A percentile compares a stretch with the other conserved stretches of the same genome.
These are phyloP conservation scores for Rosa lucieae DNA, from an alignment of 306 rosid species.

Conservation along the genomic window DNA sequence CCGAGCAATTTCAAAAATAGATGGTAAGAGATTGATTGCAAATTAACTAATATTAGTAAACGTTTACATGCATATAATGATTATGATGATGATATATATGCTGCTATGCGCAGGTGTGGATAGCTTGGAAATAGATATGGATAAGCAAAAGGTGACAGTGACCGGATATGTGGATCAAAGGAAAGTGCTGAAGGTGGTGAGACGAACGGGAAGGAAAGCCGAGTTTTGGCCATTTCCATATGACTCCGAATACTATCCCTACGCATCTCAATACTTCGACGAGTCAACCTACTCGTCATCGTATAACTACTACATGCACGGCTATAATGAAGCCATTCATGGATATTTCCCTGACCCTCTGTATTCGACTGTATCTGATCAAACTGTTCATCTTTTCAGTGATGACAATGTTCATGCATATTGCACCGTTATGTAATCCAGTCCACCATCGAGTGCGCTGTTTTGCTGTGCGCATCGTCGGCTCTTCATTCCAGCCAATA, in stretches of 20 bases:
- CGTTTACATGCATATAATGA: background rate
- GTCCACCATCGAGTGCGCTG: background rate
- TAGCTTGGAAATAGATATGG: constrained; percentile 75
- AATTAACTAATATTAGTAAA: background rate
- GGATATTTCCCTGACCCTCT: constrained; percentile 70
- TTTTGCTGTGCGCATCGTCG: too few relatives aligned
- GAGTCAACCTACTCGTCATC: constrained; percentile 58
- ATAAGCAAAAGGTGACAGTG: constrained; percentile 63
- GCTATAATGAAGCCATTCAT: constrained; percentile 52
- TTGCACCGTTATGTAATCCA: constrained; percentile 59
- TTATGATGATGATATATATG: background rate
- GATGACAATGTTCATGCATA: constrained; percentile 78
- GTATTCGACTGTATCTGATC: constrained; percentile 53
- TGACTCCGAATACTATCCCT: constrained; percentile 63
- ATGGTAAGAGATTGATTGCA: constrained; percentile 40
- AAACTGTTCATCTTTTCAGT: constrained; percentile 66
- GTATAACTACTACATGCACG: constrained; percentile 67
- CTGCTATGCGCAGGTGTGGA: constrained; percentile 53
- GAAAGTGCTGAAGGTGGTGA: constrained; percentile 55
- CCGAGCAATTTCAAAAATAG: constrained; percentile 63
- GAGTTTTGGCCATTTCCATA: constrained; percentile 86
- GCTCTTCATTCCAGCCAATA: too few relatives aligned
- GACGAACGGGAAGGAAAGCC: constrained; percentile 81
- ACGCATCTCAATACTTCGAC: constrained; percentile 55
- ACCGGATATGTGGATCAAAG: constrained; percentile 57